Percentiles rank a stretch among this genome's conserved stretches.
These are phyloP conservation scores for Moesziomyces sp. DNA, from an alignment of 1,284 basidiomycete genomes.

Conservation along the genomic window DNA sequence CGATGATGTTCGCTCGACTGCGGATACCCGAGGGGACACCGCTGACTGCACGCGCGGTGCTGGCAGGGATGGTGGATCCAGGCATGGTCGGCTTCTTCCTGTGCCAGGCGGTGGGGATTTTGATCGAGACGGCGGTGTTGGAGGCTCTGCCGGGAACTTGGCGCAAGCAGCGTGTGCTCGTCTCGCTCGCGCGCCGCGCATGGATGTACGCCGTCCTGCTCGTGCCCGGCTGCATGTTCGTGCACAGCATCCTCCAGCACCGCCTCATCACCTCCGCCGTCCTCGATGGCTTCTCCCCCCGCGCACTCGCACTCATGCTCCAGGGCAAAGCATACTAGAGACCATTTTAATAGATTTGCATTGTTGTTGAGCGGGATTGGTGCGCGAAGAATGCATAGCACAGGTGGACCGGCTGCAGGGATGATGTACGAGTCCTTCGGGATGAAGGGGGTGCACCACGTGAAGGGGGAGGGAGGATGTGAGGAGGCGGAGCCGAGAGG, in stretches of 20 bases:
- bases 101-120: conserved; percentile 27
- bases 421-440: no score
- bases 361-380: no score
- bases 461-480: neutral
- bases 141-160: conserved; percentile 16
- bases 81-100: conserved; percentile 42
- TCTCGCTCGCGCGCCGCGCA: conserved; percentile 8
- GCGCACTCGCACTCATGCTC: conserved; percentile 22
- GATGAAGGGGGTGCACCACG: neutral
- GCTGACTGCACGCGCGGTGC: neutral
- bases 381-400: neutral
- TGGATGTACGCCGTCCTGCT: conserved; percentile 34
- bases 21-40: neutral
- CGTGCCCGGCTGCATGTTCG: conserved; percentile 20
- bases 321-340: conserved; percentile 21
- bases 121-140: conserved; percentile 20
- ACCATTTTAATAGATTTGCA: no score
- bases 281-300: conserved; percentile 23
- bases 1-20: conserved; percentile 30
- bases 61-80: conserved; percentile 21
- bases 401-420: no score
- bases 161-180: conserved; percentile 17
- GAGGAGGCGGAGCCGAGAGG: neutral
- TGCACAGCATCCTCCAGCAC: conserved; percentile 27
- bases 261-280: conserved; percentile 30